Evolutionary conservation across 176 grass and related monocot genomes (phyloP).

Genomic region (Olyra latifolia): DNA sequence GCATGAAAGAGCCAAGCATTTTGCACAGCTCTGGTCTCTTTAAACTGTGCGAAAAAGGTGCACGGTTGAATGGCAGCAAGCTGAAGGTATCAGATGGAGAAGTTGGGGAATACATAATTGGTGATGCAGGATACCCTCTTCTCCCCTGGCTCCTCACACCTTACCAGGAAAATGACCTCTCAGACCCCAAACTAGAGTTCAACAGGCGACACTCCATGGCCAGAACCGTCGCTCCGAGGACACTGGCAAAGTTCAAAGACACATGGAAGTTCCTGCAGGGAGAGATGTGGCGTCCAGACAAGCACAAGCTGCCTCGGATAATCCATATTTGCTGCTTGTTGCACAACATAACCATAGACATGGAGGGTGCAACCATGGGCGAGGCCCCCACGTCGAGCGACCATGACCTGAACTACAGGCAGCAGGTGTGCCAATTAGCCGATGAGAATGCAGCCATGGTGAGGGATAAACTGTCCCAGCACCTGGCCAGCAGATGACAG

Average conservation of each 20-base stretch:
- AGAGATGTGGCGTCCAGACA: slow-evolving; percentile 97
- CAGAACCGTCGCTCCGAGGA: slow-evolving; percentile 46
- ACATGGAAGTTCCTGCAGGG: slow-evolving; percentile 90
- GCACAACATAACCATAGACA: slow-evolving; percentile 78
- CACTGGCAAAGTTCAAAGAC: slow-evolving; percentile 72
- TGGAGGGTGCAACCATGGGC: slow-evolving; percentile 47
- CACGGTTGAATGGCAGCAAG: slow-evolving; percentile 51
- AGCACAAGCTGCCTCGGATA: slow-evolving; percentile 88
- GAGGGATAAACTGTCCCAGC: slow-evolving; percentile 57
- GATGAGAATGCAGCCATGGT: slow-evolving; percentile 59
- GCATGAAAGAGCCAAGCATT: slow-evolving; percentile 60
- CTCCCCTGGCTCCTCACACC: slow-evolving; percentile 70
- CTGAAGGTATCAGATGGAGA: slow-evolving; percentile 44
- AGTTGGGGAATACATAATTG: slow-evolving; percentile 65
- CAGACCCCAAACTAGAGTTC: slow-evolving; percentile 42
- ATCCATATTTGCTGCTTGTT: slow-evolving; percentile 85
- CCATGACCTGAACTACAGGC: slow-evolving; percentile 68
- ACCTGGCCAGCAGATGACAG: slow-evolving; percentile 39
- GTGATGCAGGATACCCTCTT: slow-evolving; percentile 66
- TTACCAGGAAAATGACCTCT: slow-evolving; percentile 61
- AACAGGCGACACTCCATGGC: slow-evolving; percentile 51
- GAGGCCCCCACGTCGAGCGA: slow-evolving; percentile 22
- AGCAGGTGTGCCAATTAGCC: slow-evolving; percentile 55
- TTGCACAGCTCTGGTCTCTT: slow-evolving; percentile 58
- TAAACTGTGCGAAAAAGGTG: slow-evolving; percentile 54